A percentile compares a stretch with the other conserved stretches of the same genome.
These are phyloP conservation scores for Phytophthora podocarpi DNA, from an alignment of 352 stramenopile species.

Conservation along the genomic window DNA sequence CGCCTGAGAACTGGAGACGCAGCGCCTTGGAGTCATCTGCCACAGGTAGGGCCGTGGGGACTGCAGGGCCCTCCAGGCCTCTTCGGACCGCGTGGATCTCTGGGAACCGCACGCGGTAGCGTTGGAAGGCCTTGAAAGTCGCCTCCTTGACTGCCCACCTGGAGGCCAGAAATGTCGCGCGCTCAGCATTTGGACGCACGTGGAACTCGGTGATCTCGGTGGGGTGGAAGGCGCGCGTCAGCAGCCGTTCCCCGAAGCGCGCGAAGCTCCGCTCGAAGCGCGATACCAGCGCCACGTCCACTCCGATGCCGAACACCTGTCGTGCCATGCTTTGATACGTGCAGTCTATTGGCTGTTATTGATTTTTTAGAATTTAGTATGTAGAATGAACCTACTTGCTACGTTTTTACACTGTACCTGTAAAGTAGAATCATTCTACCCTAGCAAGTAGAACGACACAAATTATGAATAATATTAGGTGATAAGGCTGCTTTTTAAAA, in stretches of 20 bases:
- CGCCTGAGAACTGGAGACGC: slow-evolving; percentile 60
- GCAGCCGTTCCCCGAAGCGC: slow-evolving; percentile 68
- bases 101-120: slow-evolving; percentile 78
- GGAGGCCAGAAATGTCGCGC: slow-evolving; percentile 69
- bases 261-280: slow-evolving; percentile 58
- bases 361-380: too few species aligned
- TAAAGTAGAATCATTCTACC: too few species aligned
- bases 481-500: not conserved
- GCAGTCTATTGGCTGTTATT: slow-evolving; percentile 4
- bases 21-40: slow-evolving; percentile 45
- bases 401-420: too few species aligned
- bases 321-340: slow-evolving; percentile 11
- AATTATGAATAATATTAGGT: slow-evolving; percentile 28
- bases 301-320: slow-evolving; percentile 68
- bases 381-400: too few species aligned
- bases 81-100: slow-evolving; percentile 54
- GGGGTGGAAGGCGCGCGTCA: slow-evolving; percentile 66
- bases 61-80: not conserved
- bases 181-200: slow-evolving; percentile 35
- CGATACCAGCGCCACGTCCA: slow-evolving; percentile 69
- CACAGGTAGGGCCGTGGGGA: slow-evolving; percentile 37
- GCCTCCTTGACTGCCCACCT: slow-evolving; percentile 87
- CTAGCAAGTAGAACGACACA: too few species aligned
- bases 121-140: slow-evolving; percentile 84
- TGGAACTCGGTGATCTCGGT: slow-evolving; percentile 72